These are phyloP conservation scores for Talaromyces sp. DNA, from an alignment of 2,329 filamentous ascomycete species.

Conservation along the genomic window DNA sequence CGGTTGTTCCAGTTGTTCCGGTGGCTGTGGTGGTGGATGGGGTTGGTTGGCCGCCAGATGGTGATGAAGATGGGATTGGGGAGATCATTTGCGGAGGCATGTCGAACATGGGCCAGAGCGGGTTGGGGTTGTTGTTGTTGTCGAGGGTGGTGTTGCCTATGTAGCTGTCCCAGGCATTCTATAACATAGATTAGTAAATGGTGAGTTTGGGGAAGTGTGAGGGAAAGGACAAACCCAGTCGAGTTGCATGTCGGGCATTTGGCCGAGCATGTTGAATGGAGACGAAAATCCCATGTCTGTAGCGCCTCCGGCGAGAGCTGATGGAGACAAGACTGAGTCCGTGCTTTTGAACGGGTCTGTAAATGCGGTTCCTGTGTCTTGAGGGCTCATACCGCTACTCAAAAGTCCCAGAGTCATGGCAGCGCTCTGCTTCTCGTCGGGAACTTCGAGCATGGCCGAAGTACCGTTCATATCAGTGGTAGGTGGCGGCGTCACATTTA, in stretches of 20 bases:
- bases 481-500: slow-evolving; percentile 47
- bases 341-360: slow-evolving; percentile 33
- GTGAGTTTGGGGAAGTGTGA: no score
- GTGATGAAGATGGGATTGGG: background rate
- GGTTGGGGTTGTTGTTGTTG: slow-evolving; percentile 28
- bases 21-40: slow-evolving; percentile 10
- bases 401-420: slow-evolving; percentile 71
- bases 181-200: slow-evolving; percentile 27
- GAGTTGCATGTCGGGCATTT: slow-evolving; percentile 54
- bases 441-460: slow-evolving; percentile 36
- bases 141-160: slow-evolving; percentile 59
- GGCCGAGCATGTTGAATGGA: slow-evolving; percentile 58
- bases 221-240: slow-evolving; percentile 56
- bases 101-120: slow-evolving; percentile 41
- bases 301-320: slow-evolving; percentile 28
- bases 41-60: slow-evolving; percentile 22
- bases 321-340: slow-evolving; percentile 30
- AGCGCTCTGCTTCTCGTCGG: slow-evolving; percentile 62
- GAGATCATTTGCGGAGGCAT: slow-evolving; percentile 21
- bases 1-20: slow-evolving; percentile 22
- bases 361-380: slow-evolving; percentile 35
- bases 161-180: slow-evolving; percentile 70
- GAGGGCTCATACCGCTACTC: slow-evolving; percentile 60
- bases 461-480: slow-evolving; percentile 26
- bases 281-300: slow-evolving; percentile 47